Percentiles rank a stretch among this genome's conserved stretches.
phyloP scores from a whole-genome alignment of 768 basidiomycete genomes.

The Russula vinacea region DNA sequence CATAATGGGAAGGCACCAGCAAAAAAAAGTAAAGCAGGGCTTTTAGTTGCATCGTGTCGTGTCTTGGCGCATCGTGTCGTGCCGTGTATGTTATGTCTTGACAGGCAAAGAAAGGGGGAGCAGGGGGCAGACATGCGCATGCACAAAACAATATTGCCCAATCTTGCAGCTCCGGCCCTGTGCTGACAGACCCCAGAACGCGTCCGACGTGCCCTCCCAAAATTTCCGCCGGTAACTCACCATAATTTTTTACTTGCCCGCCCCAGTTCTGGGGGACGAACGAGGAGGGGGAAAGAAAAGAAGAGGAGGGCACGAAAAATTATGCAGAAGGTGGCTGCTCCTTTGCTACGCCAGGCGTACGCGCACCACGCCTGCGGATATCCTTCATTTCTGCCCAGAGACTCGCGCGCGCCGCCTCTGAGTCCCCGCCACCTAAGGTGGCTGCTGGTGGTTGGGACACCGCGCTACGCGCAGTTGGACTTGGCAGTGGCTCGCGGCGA shows the following conservation, averaged over 20 bases:
- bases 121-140: no score
- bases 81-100: no score
- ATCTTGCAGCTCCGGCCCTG: no score
- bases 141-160: no score
- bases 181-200: neutral
- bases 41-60: no score
- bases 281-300: neutral
- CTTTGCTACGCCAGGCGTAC: conserved; percentile 12
- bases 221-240: no score
- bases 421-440: neutral
- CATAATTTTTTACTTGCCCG: neutral
- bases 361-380: conserved; percentile 20
- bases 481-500: conserved; percentile 36
- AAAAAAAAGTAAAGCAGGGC: no score
- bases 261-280: neutral
- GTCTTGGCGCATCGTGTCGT: no score
- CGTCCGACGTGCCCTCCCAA: neutral
- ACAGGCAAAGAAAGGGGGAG: no score
- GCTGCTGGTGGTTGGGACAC: conserved; percentile 27
- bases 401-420: conserved; percentile 23
- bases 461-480: conserved; percentile 39
- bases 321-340: neutral
- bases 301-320: neutral
- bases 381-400: conserved; percentile 30
- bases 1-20: no score